Base-by-base conservation (phyloP, 2,329 filamentous ascomycete genomes). In the Cercospora zeina region DNA sequence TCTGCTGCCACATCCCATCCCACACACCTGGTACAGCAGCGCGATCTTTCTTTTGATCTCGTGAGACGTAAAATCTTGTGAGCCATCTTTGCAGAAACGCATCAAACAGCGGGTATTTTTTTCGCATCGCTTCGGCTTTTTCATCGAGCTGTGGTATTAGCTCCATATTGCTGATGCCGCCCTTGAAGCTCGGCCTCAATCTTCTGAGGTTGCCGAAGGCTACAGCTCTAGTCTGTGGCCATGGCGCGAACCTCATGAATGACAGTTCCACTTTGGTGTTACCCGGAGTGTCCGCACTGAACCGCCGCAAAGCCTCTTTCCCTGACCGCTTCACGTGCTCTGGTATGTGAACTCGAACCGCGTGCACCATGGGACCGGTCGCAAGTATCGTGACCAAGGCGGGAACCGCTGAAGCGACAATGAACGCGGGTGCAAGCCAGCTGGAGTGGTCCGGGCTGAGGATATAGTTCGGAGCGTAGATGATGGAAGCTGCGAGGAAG, bases 311-410 rank as follows among this genome's bases (percentile, higher is more conserved):
- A 21, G 89, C 77, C 54, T 81, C 75, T 30, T 82, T 77, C 34
- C 82, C 83, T 0, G 87, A 89, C 39, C 80, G 75, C 49, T 89
- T 85, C 14, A 88, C 89, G 67, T 83, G 83, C 0, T 79, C 73
- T 0, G 91, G 91, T 1, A 93, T 80, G 21, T 84, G 83, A 54
- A 95, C 77, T 74, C 89, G 85, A 63, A 95, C 81, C 71, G 87
- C 86, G 42, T 86, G 86, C 7, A 93, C 89, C 71, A 89, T 90
- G 2, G 90, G 89, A 0, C 85, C 81, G 1, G 87, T 86, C 51
- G 83, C 83, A 73, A 86, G 88, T 36, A 83, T 79, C 21, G 91
- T 81, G 70, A 87, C 85, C 36, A 85, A 61, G 69, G 91, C 78
- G 2, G 90, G 90, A 8, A 89, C 75, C 37, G 87, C 73, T 68